Evolutionary conservation across 164 flowering plant genomes (phyloP).

Genomic region (Brasenia schreberi): DNA sequence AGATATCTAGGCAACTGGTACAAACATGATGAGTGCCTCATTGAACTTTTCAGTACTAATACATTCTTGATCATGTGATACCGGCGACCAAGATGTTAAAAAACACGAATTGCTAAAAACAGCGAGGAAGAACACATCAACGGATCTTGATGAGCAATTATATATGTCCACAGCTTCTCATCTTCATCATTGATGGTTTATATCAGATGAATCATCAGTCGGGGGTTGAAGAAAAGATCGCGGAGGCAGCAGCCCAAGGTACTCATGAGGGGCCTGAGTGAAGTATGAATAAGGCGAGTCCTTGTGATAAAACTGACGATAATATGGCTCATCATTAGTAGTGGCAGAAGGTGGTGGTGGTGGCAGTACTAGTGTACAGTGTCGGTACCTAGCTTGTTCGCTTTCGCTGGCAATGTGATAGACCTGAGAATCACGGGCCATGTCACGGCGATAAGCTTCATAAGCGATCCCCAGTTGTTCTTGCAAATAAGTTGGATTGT

Average conservation of each 20-base stretch:
- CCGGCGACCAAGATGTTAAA: not conserved
- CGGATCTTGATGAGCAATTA: not conserved
- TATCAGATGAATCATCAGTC: not conserved
- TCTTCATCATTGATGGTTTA: not conserved
- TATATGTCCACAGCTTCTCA: not conserved
- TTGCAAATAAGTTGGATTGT: not conserved
- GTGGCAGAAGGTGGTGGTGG: not conserved
- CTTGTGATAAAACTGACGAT: not conserved
- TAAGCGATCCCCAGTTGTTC: not conserved
- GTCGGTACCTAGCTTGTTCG: not conserved
- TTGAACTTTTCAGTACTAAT: too few species aligned
- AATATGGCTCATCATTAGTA: not conserved
- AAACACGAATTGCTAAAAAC: not conserved
- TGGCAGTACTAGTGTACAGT: not conserved
- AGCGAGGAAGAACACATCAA: not conserved
- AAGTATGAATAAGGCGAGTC: not conserved
- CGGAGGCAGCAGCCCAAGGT: not conserved
- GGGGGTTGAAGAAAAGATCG: not conserved
- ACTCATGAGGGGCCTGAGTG: not conserved
- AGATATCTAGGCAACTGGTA: not conserved
- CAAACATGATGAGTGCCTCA: not conserved
- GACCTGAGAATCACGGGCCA: not conserved
- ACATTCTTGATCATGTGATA: not conserved
- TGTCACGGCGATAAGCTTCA: not conserved
- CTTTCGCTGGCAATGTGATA: not conserved